Conservation (phyloP, 2,329 filamentous ascomycete genomes). For the Fusarium cyanostomum region DNA sequence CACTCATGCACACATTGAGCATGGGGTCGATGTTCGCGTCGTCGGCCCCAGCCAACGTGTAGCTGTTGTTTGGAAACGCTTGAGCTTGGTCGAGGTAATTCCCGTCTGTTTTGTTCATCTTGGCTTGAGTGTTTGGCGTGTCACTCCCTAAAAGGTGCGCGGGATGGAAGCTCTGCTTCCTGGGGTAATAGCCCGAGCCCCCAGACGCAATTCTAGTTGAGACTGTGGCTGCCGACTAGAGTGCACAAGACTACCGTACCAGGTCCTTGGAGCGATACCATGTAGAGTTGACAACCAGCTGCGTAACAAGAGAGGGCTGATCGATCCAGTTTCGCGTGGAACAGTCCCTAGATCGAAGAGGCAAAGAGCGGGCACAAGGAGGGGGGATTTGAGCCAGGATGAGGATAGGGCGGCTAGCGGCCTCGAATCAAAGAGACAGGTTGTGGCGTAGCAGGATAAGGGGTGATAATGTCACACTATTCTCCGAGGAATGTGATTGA, state of each 20-base stretch:
- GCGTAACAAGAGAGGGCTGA: not conserved
- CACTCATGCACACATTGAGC: conserved; percentile 8
- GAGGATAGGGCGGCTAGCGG: not conserved
- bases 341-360: not conserved
- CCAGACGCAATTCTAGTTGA: not conserved
- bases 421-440: conserved; percentile 12
- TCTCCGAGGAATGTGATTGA: not conserved
- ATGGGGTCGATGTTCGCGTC: conserved; percentile 33
- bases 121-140: not conserved
- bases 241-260: not conserved
- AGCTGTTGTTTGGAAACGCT: not conserved
- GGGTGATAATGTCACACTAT: not conserved
- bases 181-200: not conserved
- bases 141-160: not conserved
- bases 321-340: conserved; percentile 2
- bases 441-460: not conserved
- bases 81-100: not conserved
- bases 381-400: conserved; percentile 5
- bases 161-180: not conserved
- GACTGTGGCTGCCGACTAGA: not conserved
- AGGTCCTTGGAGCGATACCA: not conserved
- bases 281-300: not conserved
- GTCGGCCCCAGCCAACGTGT: not conserved
- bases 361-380: conserved; percentile 1
- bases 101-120: conserved; percentile 18